phyloP scores from a whole-genome alignment of 768 basidiomycete genomes.

The Trametes sanguinea region DNA sequence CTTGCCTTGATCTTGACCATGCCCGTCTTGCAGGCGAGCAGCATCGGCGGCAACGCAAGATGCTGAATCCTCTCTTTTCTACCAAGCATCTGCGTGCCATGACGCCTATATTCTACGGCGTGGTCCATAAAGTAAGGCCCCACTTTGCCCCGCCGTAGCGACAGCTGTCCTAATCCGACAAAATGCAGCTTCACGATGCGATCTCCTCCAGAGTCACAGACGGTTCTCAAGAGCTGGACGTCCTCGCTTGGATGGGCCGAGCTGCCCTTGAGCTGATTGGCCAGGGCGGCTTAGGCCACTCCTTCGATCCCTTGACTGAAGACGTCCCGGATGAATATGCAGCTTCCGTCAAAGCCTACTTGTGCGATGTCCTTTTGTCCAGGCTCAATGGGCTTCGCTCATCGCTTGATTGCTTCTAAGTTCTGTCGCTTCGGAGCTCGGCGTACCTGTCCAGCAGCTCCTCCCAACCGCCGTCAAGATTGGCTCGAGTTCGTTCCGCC shows the following conservation, averaged over 20 bases:
- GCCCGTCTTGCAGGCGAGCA: constrained; percentile 10
- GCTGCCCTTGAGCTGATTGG: constrained; percentile 44
- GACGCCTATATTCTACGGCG: constrained; percentile 27
- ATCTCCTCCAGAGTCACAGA: background rate
- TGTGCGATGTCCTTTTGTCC: constrained; percentile 22
- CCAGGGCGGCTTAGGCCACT: constrained; percentile 45
- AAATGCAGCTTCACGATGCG: background rate
- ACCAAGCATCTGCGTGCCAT: constrained; percentile 26
- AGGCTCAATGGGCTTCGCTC: background rate
- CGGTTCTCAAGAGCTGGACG: constrained; percentile 16
- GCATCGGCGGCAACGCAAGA: constrained; percentile 23
- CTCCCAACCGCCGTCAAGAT: constrained; percentile 18
- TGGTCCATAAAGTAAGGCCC: constrained; percentile 14
- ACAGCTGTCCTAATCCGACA: background rate
- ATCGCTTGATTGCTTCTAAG: background rate
- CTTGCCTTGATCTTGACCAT: background rate
- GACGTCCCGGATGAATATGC: constrained; percentile 25
- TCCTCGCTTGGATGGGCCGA: constrained; percentile 40
- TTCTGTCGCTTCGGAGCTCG: background rate
- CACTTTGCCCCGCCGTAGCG: background rate
- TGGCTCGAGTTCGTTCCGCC: constrained; percentile 31
- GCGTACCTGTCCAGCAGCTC: background rate
- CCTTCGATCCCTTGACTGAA: constrained; percentile 38
- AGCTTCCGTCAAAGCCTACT: constrained; percentile 24
- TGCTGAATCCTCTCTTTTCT: constrained; percentile 29